Evolutionary conservation across 2,329 filamentous ascomycete genomes (phyloP).

Genomic region (Pseudogymnoascus sp.): DNA sequence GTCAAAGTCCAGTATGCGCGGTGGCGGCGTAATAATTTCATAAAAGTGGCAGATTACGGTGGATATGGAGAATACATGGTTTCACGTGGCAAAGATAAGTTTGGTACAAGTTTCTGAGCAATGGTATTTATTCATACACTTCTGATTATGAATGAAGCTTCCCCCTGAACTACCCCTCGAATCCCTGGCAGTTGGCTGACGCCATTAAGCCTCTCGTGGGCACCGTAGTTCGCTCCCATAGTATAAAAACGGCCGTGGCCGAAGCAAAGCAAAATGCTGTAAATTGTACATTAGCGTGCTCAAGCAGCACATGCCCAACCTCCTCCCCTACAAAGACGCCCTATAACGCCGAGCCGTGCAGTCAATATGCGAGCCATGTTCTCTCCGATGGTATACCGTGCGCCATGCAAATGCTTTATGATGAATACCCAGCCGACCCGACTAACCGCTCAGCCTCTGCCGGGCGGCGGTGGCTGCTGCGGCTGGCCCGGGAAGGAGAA

Average conservation of each 20-base stretch:
- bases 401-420: slow-evolving; percentile 3
- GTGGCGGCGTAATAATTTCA: neutral
- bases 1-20: neutral
- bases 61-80: neutral
- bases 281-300: neutral
- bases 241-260: neutral
- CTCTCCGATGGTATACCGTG: slow-evolving; percentile 2
- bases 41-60: neutral
- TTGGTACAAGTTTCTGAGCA: neutral
- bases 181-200: neutral
- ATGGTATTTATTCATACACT: slow-evolving; percentile 1
- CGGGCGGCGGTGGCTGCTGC: slow-evolving; percentile 23
- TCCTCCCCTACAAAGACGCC: neutral
- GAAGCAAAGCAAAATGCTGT: slow-evolving; percentile 4
- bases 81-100: neutral
- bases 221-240: neutral
- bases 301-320: neutral
- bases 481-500: slow-evolving; percentile 33
- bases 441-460: slow-evolving; percentile 17
- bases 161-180: neutral
- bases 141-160: neutral
- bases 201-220: neutral
- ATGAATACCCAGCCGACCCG: neutral
- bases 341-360: neutral
- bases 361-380: neutral